Evolutionary conservation across 495 filamentous ascomycete genomes (phyloP), one percentile per base, ranked within the genome.

Genomic region (Pseudoneurospora amorphoporcata): DNA sequence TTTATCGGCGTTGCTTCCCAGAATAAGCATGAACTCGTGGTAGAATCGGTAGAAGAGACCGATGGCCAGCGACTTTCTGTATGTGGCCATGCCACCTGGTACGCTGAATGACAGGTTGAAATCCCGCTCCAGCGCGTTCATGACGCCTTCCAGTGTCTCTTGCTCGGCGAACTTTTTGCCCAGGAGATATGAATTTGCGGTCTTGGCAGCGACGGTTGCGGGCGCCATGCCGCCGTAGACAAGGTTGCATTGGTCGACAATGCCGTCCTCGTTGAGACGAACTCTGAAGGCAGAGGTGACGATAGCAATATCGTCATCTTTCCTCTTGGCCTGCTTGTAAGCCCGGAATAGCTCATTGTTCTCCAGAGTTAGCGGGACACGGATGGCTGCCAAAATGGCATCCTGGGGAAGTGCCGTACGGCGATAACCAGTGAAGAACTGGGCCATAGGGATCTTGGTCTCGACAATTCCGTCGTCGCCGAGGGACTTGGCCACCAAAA

Each of bases 291-390:
- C 91, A 9, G 91, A 88, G 72, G 95, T 98, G 47, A 97, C 95
- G 72, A 98, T 97, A 10, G 95, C 95, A 79, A 97, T 97, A 82
- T 98, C 95, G 80, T 97, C 95, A 77, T 98, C 95, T 76, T 97
- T 97, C 69, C 95, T 85, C 85, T 98, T 98, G 0, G 95, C 89
- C 77, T 98, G 95, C 80, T 98, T 98, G 81, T 97, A 98, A 3
- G 95, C 89, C 19, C 88, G 85, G 73, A 94, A 87, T 74, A 88
- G 90, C 76, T 91, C 92, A 32, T 88, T 89, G 75, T 89, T 91
- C 75, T 88, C 85, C 43, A 81, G 83, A 0, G 92, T 89, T 19
- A 90, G 80, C 0, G 95, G 95, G 68, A 99, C 92, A n/a, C 92
- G 90, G 41, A 99, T 89, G 71, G 88, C 89, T 23, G 92, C 88